phyloP scores from a whole-genome alignment of 1,284 basidiomycete species.

The Pholiota adiposa region DNA sequence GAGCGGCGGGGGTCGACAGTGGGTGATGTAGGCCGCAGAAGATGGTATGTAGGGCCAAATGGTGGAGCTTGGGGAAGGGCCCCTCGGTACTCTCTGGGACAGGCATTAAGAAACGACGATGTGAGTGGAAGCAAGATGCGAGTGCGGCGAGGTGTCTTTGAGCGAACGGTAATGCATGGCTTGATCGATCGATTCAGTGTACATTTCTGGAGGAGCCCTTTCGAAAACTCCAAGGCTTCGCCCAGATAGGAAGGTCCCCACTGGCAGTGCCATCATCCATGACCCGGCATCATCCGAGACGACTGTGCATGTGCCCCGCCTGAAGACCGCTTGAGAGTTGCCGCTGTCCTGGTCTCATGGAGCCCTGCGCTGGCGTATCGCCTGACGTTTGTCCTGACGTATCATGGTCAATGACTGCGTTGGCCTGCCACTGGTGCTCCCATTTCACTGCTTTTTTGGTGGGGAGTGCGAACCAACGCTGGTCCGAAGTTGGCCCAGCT shows the following conservation, averaged over 20 bases:
- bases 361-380: not conserved
- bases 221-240: constrained; percentile 32
- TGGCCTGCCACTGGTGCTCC: not conserved
- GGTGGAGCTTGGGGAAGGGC: constrained; percentile 46
- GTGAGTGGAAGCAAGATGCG: constrained; percentile 13
- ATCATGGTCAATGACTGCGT: not conserved
- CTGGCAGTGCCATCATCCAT: constrained; percentile 14
- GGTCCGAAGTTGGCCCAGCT: not conserved
- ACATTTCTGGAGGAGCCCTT: constrained; percentile 31
- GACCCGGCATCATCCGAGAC: constrained; percentile 1
- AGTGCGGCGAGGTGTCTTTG: constrained; percentile 9
- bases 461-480: not conserved
- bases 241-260: constrained; percentile 34
- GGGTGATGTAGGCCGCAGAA: constrained; percentile 67
- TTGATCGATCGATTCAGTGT: constrained; percentile 36
- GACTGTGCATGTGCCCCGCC: not conserved
- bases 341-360: not conserved
- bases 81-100: constrained; percentile 21
- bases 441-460: not conserved
- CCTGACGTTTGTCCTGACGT: constrained; percentile 10
- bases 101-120: constrained; percentile 29
- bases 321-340: not conserved
- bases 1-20: constrained; percentile 54
- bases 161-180: constrained; percentile 18
- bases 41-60: constrained; percentile 58